Evolutionary conservation across 345 rosid genomes (phyloP), one percentile per base, ranked within the genome.

Genomic region (Garcia nutans): DNA sequence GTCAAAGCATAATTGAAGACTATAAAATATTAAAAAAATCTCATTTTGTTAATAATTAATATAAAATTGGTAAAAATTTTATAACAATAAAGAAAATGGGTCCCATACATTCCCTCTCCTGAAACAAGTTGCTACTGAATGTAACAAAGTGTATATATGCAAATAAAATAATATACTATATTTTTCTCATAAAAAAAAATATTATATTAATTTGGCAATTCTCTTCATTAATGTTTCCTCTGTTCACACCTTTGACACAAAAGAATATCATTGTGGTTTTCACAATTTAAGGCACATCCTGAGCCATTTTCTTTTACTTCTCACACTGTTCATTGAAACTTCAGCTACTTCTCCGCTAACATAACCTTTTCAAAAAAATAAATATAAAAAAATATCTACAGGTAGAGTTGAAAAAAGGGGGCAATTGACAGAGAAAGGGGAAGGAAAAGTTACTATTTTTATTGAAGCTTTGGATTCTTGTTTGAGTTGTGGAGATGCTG

Each of bases 401-500:
- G 65, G 26, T 44, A 75, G 26, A 31, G 33, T 28, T 15, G 70
- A 41, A 26, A 16, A 52, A 11, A 59, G 50, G 47, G 24, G 41
- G 24, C 24, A 16, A 45, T 74, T 9, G 7, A 33, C 47, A 12
- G 11, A 71, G 26, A 12, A 1, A 17, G 13, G 0, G 20, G 10
- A 57, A 26, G 54, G 33, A 15, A 10, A 11, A 70, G 68, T 58
- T 52, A 33, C 26, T 10, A 41, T 22, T 47, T 62, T 71, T 75
- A 26, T 54, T 44, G 71, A 59, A 61, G 79, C 90, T 66, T 87
- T 68, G 88, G 88, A 83, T 82, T 82, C 88, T 82, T 70, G 62
- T 58, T 69, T 82, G 78, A 72, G 74, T 75, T 74, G 68, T 71
- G 74, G 80, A 76, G 84, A 82, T 86, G 85, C 56, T 79, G 74